Evolutionary conservation across 768 basidiomycete genomes (phyloP).

Genomic region (Fomitopsis pulvina): DNA sequence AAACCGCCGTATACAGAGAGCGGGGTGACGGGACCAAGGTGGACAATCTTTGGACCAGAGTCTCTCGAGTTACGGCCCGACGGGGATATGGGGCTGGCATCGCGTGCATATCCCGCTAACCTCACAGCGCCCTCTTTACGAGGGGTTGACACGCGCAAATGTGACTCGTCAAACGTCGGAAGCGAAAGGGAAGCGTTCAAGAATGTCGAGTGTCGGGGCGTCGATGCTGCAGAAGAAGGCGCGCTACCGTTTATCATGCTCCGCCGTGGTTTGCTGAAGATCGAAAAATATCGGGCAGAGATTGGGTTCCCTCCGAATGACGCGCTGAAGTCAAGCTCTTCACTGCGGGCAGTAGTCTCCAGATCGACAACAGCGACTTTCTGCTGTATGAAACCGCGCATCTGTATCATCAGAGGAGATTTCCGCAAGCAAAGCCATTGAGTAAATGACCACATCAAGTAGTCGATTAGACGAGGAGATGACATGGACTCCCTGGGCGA

Average conservation of each 20-base stretch:
- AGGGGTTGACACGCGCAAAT: slow-evolving; percentile 13
- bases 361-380: slow-evolving; percentile 50
- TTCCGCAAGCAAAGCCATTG: slow-evolving; percentile 59
- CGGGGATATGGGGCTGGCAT: slow-evolving; percentile 28
- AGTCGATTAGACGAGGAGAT: slow-evolving; percentile 58
- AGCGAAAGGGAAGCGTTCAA: slow-evolving; percentile 22
- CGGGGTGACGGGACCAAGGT: slow-evolving; percentile 46
- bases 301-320: slow-evolving; percentile 8
- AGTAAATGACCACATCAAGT: slow-evolving; percentile 64
- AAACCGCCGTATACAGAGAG: background rate
- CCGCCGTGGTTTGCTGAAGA: slow-evolving; percentile 52
- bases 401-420: slow-evolving; percentile 56
- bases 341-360: slow-evolving; percentile 34
- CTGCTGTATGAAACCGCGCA: slow-evolving; percentile 61
- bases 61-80: slow-evolving; percentile 29
- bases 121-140: slow-evolving; percentile 18
- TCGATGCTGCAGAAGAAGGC: slow-evolving; percentile 24
- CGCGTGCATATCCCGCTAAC: slow-evolving; percentile 37
- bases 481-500: slow-evolving; percentile 22
- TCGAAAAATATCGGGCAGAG: slow-evolving; percentile 32
- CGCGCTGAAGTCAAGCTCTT: slow-evolving; percentile 8
- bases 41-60: slow-evolving; percentile 46
- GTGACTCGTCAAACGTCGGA: slow-evolving; percentile 16
- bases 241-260: slow-evolving; percentile 29
- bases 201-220: slow-evolving; percentile 39